phyloP scores from a whole-genome alignment of 1,284 basidiomycete genomes.

The Ustilago lituana region DNA sequence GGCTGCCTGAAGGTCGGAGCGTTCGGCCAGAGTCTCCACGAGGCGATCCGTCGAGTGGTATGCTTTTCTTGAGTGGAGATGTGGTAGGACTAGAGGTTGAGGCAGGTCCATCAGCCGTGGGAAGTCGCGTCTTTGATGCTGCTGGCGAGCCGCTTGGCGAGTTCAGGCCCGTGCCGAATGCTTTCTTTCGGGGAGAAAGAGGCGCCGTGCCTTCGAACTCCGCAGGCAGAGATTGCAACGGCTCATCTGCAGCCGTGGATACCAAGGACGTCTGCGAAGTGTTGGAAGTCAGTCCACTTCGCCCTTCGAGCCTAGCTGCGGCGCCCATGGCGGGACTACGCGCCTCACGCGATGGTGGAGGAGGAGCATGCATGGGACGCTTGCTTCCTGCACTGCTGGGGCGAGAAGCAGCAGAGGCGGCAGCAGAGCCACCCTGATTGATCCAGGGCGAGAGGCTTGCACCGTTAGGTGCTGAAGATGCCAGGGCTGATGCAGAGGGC shows the following conservation, averaged over 20 bases:
- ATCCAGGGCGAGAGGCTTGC: slow-evolving; percentile 35
- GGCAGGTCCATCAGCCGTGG: slow-evolving; percentile 2
- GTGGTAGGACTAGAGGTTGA: slow-evolving; percentile 17
- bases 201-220: slow-evolving; percentile 26
- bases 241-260: slow-evolving; percentile 14
- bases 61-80: slow-evolving; percentile 24
- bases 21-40: slow-evolving; percentile 5
- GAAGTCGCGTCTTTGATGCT: slow-evolving; percentile 8
- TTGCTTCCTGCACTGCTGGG: slow-evolving; percentile 30
- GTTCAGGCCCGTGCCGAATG: background rate
- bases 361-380: slow-evolving; percentile 46
- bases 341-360: slow-evolving; percentile 41
- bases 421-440: slow-evolving; percentile 13
- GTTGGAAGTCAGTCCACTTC: slow-evolving; percentile 5
- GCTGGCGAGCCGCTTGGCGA: slow-evolving; percentile 22
- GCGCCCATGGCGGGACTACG: slow-evolving; percentile 27
- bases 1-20: slow-evolving; percentile 20
- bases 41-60: slow-evolving; percentile 12
- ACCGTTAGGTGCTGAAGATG: slow-evolving; percentile 21
- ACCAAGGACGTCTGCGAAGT: slow-evolving; percentile 20
- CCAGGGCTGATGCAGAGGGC: slow-evolving; percentile 12
- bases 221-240: slow-evolving; percentile 2
- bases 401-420: slow-evolving; percentile 14
- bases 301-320: slow-evolving; percentile 23
- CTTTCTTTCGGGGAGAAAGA: slow-evolving; percentile 34